Evolutionary conservation across 306 rosid genomes (phyloP), one percentile per base, ranked within the genome.

Genomic region (Cucurbita ficifolia): DNA sequence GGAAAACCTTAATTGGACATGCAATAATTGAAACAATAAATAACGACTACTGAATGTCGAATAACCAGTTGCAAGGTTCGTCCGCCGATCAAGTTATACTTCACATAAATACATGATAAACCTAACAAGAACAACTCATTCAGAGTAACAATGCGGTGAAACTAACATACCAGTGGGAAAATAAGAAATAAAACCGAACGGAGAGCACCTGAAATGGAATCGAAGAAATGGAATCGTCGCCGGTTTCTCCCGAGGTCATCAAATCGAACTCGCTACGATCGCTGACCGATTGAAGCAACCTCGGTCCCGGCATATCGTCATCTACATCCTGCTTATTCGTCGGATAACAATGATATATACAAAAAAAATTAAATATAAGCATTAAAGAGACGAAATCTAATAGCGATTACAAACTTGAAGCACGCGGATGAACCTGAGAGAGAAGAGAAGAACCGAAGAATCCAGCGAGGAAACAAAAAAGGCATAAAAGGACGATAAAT

Each of bases 141-240:
- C 45, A 1, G 18, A 45, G 12, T 57, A 29, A 48, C 13, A n/a
- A 43, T 51, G 6, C 38, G 52, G 48, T 69, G 72, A 68, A 22
- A 22, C 68, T 71, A 69, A 17, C 24, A 59, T 61, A 63, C 7
- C 58, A 51, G 63, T 49, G 12, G 19, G 14, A 45, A 77, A 59
- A 35, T 5, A 33, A 11, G 52, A 69, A 60, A 21, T 6, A 63
- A 48, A 42, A 49, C 16, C 29, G 29, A 78, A 67, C 16, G 75
- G 72, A 14, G 54, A 75, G 56, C 50, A 93, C 99, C 99, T 94
- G 96, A 72, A 86, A 94, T 43, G 97, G 92, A 83, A 94, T 89
- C 51, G 83, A 78, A n/a, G 92, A 83, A 43, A 94, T 10, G 70
- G 88, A 89, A 76, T 84, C 77, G 50, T 91, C 97, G 16, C 97